A percentile compares a stretch with the other conserved stretches of the same genome.
phyloP scores from a whole-genome alignment of 495 filamentous ascomycete genomes.

The Xylaria nigripes region DNA sequence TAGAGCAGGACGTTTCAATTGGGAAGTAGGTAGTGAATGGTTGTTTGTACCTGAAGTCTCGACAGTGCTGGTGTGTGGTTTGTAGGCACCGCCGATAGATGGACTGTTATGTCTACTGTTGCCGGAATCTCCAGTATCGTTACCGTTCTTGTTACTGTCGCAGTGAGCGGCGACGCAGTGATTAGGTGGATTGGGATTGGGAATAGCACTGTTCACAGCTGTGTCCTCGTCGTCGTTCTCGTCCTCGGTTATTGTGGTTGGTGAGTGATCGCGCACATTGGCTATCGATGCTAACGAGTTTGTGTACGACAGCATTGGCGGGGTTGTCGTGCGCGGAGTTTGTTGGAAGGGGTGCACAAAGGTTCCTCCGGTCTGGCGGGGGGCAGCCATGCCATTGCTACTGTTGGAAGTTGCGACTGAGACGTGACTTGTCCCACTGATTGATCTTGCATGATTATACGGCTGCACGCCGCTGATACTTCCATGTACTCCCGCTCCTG shows the following conservation, averaged over 20 bases:
- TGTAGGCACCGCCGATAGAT: not conserved
- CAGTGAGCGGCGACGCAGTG: too few species aligned
- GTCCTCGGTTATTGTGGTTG: constrained; percentile 40
- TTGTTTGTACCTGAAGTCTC: constrained; percentile 20
- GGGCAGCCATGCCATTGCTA: constrained; percentile 21
- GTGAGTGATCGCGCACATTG: constrained; percentile 35
- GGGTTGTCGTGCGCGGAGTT: constrained; percentile 48
- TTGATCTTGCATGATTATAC: constrained; percentile 43
- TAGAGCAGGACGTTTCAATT: constrained; percentile 28
- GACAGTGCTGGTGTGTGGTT: constrained; percentile 2
- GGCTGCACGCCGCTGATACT: constrained; percentile 2
- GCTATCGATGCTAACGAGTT: constrained; percentile 43
- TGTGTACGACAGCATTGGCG: constrained; percentile 44
- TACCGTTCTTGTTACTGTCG: constrained; percentile 11
- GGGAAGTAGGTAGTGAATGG: constrained; percentile 20
- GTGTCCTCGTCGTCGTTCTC: constrained; percentile 40
- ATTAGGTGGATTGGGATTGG: not conserved
- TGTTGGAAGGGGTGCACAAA: constrained; percentile 53
- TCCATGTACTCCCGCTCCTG: constrained; percentile 6
- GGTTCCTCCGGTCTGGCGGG: constrained; percentile 30
- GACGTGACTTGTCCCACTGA: constrained; percentile 42
- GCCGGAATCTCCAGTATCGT: constrained; percentile 6
- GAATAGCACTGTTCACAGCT: not conserved
- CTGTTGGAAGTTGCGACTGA: constrained; percentile 34
- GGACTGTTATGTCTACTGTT: constrained; percentile 12